phyloP scores from a whole-genome alignment of 2,329 filamentous ascomycete species.

The Elsinoe perseae region DNA sequence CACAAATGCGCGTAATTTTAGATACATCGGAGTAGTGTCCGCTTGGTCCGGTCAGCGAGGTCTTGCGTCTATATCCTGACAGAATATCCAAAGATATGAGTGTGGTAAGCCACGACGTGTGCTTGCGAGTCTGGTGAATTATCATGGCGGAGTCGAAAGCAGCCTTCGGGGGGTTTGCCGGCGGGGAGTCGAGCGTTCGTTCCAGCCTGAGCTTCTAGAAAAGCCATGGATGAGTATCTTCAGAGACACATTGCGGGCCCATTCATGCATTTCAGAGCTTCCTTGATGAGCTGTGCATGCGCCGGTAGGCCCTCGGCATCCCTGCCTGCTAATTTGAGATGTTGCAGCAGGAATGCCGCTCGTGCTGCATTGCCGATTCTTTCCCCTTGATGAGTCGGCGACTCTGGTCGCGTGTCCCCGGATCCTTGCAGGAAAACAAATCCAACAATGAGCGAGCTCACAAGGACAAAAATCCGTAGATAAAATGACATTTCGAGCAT shows the following conservation, averaged over 20 bases:
- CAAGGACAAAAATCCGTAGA: neutral
- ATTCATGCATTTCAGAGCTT: neutral
- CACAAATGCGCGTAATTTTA: neutral
- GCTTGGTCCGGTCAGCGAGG: neutral
- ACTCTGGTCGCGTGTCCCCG: neutral
- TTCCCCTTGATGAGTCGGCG: neutral
- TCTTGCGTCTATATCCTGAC: too few relatives aligned
- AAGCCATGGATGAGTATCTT: neutral
- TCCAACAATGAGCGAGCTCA: neutral
- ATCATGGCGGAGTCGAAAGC: too few relatives aligned
- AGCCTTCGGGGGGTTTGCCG: neutral
- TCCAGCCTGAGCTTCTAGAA: neutral
- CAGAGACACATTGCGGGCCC: neutral
- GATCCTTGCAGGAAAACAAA: neutral
- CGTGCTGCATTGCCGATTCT: neutral
- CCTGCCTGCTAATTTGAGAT: neutral
- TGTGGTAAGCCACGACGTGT: neutral
- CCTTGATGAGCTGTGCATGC: neutral
- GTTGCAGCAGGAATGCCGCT: neutral
- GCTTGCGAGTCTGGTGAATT: too few relatives aligned
- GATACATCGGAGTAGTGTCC: neutral
- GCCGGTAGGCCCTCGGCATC: neutral
- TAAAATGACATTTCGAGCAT: neutral
- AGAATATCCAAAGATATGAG: too few relatives aligned
- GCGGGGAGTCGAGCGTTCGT: neutral